Conservation (phyloP, 1,139 yeast genomes). For the Yamadazyma membranifaciens region DNA sequence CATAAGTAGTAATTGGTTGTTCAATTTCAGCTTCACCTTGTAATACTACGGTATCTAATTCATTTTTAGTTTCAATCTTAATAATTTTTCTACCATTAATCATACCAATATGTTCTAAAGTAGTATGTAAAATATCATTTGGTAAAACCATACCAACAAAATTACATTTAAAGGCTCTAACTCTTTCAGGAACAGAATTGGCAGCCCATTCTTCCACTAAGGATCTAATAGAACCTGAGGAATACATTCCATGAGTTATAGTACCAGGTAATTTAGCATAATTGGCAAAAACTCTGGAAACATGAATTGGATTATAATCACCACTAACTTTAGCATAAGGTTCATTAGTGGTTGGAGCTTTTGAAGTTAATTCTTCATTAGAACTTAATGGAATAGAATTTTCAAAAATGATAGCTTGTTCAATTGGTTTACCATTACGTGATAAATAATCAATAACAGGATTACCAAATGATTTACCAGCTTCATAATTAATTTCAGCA, state of each 20-base stretch:
- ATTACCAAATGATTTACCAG: slow-evolving; percentile 93
- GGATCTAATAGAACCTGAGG: slow-evolving; percentile 92
- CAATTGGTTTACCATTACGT: slow-evolving; percentile 91
- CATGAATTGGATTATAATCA: slow-evolving; percentile 97
- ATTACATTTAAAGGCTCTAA: slow-evolving; percentile 86
- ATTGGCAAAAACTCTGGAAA: slow-evolving; percentile 88
- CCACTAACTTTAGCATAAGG: slow-evolving; percentile 97
- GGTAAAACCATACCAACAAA: slow-evolving; percentile 98
- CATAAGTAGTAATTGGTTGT: slow-evolving; percentile 95
- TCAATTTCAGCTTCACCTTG: slow-evolving; percentile 98
- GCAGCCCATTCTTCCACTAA: slow-evolving; percentile 99
- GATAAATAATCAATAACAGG: slow-evolving; percentile 93
- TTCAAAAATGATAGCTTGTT: slow-evolving; percentile 90
- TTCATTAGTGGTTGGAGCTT: slow-evolving; percentile 86
- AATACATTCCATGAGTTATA: slow-evolving; percentile 98
- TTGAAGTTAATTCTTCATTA: slow-evolving; percentile 67
- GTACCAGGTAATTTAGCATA: slow-evolving; percentile 96
- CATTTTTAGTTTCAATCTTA: slow-evolving; percentile 86
- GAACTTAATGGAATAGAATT: slow-evolving; percentile 86
- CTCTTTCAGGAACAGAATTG: slow-evolving; percentile 92
- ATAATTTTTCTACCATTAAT: slow-evolving; percentile 97
- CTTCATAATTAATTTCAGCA: slow-evolving; percentile 85
- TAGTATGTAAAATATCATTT: slow-evolving; percentile 83
- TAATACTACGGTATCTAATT: slow-evolving; percentile 73
- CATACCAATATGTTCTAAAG: slow-evolving; percentile 96